Base-by-base conservation (phyloP, 331 rosid genomes). In the Telfairia occidentalis region DNA sequence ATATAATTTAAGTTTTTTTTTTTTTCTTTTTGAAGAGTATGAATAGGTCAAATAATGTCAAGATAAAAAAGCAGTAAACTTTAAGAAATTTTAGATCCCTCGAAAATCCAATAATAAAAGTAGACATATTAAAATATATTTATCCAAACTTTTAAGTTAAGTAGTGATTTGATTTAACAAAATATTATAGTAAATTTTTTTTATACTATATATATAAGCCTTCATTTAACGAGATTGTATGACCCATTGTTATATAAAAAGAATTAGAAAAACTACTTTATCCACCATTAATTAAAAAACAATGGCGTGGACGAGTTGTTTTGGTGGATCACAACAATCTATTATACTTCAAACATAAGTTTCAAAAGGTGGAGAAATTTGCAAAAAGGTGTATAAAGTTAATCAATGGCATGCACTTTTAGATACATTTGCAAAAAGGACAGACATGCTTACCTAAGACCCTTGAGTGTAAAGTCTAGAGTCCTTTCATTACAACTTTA, bases 361-460 rank as follows among this genome's bases (percentile, higher is more conserved):
- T 45, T 43, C 24, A 24, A 69, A 69, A 66, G 53, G 46, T 23
- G 21, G 30, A 23, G 35, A 66, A 21, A 66, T 65, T 34, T 65
- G 9, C 50, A 65, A 7, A 64, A 21, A 59, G 10, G 73, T 66
- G 9, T 66, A 9, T 37, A 40, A 69, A 43, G 74, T 24, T 69
- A 43, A 69, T 43, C 24, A 69, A 69, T 43, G 15, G 24, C 55
- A 69, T 69, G 55, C 55, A 43, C 38, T 69, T 69, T 42, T 45
- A 42, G 55, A 43, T 26, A 45, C 38, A 69, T 69, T 69, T 13
- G 55, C 74, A 13, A 69, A 69, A 69, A 45, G 23, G 74, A 69
- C 35, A 43, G 74, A 69, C 74, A 24, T 69, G 74, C 74, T 69
- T 42, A 66, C 73, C 53, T 66, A 66, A 66, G 73, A 66, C 32